Evolutionary conservation across 2,329 filamentous ascomycete species (phyloP).

Genomic region (Lachnellula willkommii): DNA sequence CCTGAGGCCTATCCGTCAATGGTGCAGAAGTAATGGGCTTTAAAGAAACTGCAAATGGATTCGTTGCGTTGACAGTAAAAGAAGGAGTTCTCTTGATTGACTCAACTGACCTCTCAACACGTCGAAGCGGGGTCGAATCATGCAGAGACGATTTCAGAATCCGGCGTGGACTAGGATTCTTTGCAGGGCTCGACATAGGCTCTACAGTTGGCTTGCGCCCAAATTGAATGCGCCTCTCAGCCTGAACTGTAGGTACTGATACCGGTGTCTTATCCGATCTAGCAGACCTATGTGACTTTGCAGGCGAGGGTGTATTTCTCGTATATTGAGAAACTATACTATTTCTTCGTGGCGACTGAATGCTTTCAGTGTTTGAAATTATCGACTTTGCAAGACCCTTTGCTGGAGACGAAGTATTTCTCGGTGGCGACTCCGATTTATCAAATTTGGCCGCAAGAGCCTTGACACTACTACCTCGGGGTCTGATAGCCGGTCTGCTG

Average conservation of each 20-base stretch:
- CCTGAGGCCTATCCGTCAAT: neutral
- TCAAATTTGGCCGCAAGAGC: constrained; percentile 29
- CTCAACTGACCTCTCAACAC: constrained; percentile 3
- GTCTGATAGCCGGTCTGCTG: neutral
- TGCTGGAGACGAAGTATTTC: constrained; percentile 4
- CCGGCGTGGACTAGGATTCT: constrained; percentile 5
- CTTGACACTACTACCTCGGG: constrained; percentile 24
- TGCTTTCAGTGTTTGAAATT: neutral
- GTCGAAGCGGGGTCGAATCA: constrained; percentile 6
- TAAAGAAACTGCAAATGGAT: constrained; percentile 1
- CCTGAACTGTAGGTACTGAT: constrained; percentile 1
- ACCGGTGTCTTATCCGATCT: constrained; percentile 18
- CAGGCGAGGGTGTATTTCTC: constrained; percentile 25
- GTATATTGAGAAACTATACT: constrained; percentile 26
- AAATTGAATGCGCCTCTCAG: neutral
- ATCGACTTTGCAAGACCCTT: constrained; percentile 11
- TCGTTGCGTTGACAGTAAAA: neutral
- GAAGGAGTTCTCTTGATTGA: neutral
- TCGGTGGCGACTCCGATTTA: constrained; percentile 5
- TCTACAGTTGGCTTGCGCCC: neutral
- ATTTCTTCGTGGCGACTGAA: constrained; percentile 9
- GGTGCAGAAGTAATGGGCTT: neutral
- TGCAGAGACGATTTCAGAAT: constrained; percentile 3
- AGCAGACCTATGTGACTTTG: constrained; percentile 22
- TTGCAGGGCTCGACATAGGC: neutral